These are phyloP conservation scores for Pseudogymnoascus sp. DNA, from an alignment of 2,329 filamentous ascomycete species.

Conservation along the genomic window DNA sequence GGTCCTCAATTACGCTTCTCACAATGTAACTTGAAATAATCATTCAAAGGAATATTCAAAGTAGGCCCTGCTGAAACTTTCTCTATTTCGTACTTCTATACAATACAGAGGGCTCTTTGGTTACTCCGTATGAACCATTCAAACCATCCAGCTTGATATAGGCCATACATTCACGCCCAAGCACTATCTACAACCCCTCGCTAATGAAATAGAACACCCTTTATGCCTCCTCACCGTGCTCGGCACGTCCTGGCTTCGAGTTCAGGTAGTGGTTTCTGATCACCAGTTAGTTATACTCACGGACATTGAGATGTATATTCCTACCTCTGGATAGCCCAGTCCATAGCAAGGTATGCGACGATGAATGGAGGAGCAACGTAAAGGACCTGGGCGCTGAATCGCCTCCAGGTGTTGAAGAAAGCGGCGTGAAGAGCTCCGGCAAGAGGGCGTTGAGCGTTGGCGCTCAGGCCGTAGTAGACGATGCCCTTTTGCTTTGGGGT, in stretches of 20 bases:
- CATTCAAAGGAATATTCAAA: not conserved
- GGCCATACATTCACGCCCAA: not conserved
- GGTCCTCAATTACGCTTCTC: not conserved
- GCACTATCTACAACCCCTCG: not conserved
- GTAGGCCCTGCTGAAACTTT: not conserved
- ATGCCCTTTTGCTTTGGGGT: conserved; percentile 56
- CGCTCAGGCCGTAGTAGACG: conserved; percentile 64
- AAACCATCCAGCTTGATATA: not conserved
- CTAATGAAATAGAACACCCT: not conserved
- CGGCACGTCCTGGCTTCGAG: conserved; percentile 63
- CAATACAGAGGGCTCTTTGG: conserved; percentile 3
- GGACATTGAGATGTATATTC: not conserved
- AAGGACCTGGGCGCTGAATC: conserved; percentile 77
- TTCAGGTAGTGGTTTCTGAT: conserved; percentile 71
- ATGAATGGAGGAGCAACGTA: conserved; percentile 79
- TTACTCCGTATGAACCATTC: not conserved
- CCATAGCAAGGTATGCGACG: conserved; percentile 71
- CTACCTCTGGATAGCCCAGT: conserved; percentile 88
- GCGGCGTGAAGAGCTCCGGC: conserved; percentile 71
- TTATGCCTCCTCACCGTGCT: conserved; percentile 38
- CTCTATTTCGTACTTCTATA: conserved; percentile 6
- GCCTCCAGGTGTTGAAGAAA: conserved; percentile 91
- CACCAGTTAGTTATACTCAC: conserved; percentile 9
- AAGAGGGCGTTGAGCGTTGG: conserved; percentile 84
- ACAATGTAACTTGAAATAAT: not conserved